Evolutionary conservation across 768 basidiomycete genomes (phyloP).

Genomic region (Dendrothele bispora): DNA sequence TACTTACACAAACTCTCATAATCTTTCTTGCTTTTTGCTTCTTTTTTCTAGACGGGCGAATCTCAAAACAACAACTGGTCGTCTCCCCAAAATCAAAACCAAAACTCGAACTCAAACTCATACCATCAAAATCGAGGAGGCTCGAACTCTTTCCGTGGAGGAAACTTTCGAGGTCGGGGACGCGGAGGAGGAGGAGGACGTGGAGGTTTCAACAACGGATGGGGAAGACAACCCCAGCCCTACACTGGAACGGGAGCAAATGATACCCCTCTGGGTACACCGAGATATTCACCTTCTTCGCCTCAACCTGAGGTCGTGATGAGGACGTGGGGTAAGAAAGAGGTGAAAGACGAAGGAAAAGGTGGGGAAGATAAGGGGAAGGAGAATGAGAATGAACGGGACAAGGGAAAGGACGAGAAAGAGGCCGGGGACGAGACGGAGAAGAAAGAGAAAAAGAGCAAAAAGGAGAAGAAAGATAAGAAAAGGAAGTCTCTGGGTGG

Average conservation of each 20-base stretch:
- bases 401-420: conserved; percentile 4
- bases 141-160: too few relatives aligned
- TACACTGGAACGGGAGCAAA: conserved; percentile 62
- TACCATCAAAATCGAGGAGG: not conserved
- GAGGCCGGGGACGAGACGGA: conserved; percentile 16
- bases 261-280: conserved; percentile 67
- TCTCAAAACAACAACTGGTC: too few relatives aligned
- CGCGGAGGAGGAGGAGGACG: conserved; percentile 24
- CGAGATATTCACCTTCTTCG: conserved; percentile 46
- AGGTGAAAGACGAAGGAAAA: too few relatives aligned
- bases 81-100: too few relatives aligned
- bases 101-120: conserved; percentile 19
- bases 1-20: too few relatives aligned
- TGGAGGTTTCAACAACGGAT: conserved; percentile 34
- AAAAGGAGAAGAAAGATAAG: conserved; percentile 38
- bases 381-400: conserved; percentile 3
- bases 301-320: not conserved
- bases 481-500: conserved; percentile 29
- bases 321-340: too few relatives aligned
- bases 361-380: conserved; percentile 12
- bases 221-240: conserved; percentile 23
- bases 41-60: too few relatives aligned
- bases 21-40: too few relatives aligned
- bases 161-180: conserved; percentile 22
- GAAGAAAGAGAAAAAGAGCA: conserved; percentile 32